A percentile compares a stretch with the other conserved stretches of the same genome.
Evolutionary conservation across 768 basidiomycete genomes (phyloP).

Genomic region (Boletus huronensis): DNA sequence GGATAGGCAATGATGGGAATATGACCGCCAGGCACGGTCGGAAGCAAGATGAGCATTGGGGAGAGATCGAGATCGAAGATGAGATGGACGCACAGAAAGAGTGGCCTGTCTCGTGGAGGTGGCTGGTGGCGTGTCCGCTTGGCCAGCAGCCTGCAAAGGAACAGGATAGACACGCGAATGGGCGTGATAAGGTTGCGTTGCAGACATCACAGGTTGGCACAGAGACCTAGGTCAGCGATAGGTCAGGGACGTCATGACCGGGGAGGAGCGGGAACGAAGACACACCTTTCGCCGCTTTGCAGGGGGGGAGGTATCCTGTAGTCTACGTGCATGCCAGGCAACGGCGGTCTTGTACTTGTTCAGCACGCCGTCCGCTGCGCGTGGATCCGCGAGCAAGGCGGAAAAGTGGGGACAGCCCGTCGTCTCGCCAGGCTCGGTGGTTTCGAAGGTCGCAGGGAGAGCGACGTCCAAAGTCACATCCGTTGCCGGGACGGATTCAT

Average conservation of each 20-base stretch:
- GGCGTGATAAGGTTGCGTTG: conserved; percentile 50
- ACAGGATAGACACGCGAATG: conserved; percentile 74
- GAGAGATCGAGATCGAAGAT: background rate
- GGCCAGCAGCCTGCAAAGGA: conserved; percentile 68
- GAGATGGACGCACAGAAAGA: conserved; percentile 53
- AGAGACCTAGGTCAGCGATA: conserved; percentile 37
- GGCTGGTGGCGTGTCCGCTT: conserved; percentile 51
- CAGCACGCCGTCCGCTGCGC: conserved; percentile 29
- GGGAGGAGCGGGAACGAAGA: background rate
- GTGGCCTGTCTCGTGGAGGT: conserved; percentile 58
- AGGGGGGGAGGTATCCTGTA: conserved; percentile 45
- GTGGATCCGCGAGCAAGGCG: conserved; percentile 34
- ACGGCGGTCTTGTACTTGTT: conserved; percentile 53
- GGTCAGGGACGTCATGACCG: background rate
- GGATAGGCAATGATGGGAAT: conserved; percentile 1
- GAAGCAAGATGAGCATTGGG: background rate
- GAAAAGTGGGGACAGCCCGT: conserved; percentile 41
- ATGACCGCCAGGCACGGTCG: background rate
- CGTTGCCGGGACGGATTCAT: conserved; percentile 14
- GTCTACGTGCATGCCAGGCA: conserved; percentile 50
- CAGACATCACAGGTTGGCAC: conserved; percentile 66
- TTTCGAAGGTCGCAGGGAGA: conserved; percentile 11
- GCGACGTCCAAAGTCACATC: conserved; percentile 12
- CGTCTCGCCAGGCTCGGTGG: conserved; percentile 6
- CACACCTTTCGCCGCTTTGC: conserved; percentile 66